Evolutionary conservation across 169 alveolate genomes (phyloP), one percentile per base, ranked within the genome.

Genomic region (Theileria equi): DNA sequence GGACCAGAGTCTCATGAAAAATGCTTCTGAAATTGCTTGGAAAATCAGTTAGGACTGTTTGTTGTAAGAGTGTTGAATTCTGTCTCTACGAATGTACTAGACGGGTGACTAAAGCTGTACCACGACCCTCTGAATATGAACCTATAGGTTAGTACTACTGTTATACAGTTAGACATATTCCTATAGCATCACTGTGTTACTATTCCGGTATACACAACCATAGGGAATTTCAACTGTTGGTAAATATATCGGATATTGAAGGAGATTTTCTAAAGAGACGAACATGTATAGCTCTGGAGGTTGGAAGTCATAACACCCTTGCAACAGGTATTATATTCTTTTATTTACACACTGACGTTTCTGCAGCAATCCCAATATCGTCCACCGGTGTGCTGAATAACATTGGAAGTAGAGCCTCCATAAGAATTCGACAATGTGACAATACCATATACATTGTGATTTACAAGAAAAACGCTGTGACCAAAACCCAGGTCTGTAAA

Each of bases 191-290:
- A 5, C 17, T 72, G 10, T 63, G 59, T 53, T 72, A 5, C 68
- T 72, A 72, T 43, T 43, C 78, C 10, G 83, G 83, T 16, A 63
- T 72, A 31, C 83, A 72, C 43, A 21, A 59, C 70, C 83, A 72
- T 59, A 35, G 83, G 4, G 74, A 59, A 49, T 72, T 72, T 44
- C 66, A 72, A 16, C 69, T 72, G 63, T 52, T 72, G 41, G 64
- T 72, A 8, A 68, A 72, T 25, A 63, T 72, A 8, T 48, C 66
- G 26, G 83, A 65, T 6, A 36, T 72, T 6, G 69, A 60, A 32
- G 77, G 77, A 3, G 72, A 53, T 23, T 72, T 72, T 53, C 50
- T 72, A 26, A 35, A 59, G 31, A 43, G 41, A 34, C 25, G 50
- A 6, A 36, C 53, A 21, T 35, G 17, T 1, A 59, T 58, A 5